Evolutionary conservation across 805 yeast species (phyloP), one percentile per base, ranked within the genome.

Genomic region (Yarrowia alimentaria): DNA sequence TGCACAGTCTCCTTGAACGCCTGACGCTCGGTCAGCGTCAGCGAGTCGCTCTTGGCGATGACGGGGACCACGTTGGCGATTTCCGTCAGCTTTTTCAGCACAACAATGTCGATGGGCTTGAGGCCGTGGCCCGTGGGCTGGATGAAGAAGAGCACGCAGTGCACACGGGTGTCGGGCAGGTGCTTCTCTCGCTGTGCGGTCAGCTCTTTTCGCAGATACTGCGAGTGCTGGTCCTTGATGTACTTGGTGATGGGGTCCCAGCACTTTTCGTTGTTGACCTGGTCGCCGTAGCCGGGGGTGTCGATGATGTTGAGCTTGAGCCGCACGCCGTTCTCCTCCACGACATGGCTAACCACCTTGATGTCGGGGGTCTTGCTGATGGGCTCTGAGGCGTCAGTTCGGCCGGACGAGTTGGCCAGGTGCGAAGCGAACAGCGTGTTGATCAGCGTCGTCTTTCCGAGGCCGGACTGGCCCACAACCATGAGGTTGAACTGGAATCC

Each of bases 281-380:
- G 96, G 73, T 93, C 99, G 30, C 96, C 98, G 73, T 88, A 93
- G 12, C 98, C 98, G 16, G 98, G 98, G 3, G 99, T 93, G 66
- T 93, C 99, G 64, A 93, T 86, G 52, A 93, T 81, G 61, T 88
- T 90, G 57, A 93, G 72, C 61, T 83, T 83, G 65, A 93, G 78
- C 56, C 82, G 80, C 53, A 93, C 98, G 57, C 85, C 85, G 66
- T 88, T 89, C 69, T 93, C 99, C 53, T 80, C 68, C 57, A 93
- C 74, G 13, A 77, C 74, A 38, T 63, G 67, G 22, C 66, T 55
- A n/a, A 60, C 60, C 7, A 63, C 57, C 42, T 62, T 77, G 65
- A 91, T 84, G 64, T 89, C 96, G 3, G 94, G 79, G 22, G 99
- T 91, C 60, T 85, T 84, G 57, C 84, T 84, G 55, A 85, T 76